Conservation (phyloP, 805 yeast genomes). For the Kluyveromyces dobzhanskii region DNA sequence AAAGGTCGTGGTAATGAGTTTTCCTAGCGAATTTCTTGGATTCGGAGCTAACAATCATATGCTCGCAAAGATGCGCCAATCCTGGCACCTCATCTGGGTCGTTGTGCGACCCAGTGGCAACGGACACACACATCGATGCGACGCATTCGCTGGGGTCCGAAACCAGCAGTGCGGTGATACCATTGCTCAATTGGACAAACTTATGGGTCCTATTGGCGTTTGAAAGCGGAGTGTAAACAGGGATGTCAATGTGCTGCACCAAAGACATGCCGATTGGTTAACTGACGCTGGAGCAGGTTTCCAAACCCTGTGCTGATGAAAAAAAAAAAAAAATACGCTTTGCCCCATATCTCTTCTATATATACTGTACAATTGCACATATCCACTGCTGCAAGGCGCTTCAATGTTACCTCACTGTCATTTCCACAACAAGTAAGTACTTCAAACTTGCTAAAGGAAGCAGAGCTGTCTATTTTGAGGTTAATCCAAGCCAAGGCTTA, state of each 20-base stretch:
- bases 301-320: too few species aligned
- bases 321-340: too few species aligned
- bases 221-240: constrained; percentile 30
- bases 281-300: too few species aligned
- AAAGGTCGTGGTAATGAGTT: constrained; percentile 35
- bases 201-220: constrained; percentile 35
- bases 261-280: too few species aligned
- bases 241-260: constrained; percentile 14
- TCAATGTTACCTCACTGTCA: not conserved
- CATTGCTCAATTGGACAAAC: constrained; percentile 52
- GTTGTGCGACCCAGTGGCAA: constrained; percentile 71
- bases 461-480: not conserved
- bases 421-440: not conserved
- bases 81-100: constrained; percentile 72
- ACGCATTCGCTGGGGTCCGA: constrained; percentile 63
- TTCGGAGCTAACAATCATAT: constrained; percentile 48
- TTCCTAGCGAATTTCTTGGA: constrained; percentile 46
- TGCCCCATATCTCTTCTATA: too few species aligned
- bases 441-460: not conserved
- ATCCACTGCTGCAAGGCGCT: too few species aligned
- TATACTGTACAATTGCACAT: too few species aligned
- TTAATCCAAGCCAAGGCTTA: too few species aligned
- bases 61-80: constrained; percentile 86
- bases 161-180: constrained; percentile 56
- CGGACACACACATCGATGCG: constrained; percentile 65